Base-by-base conservation (phyloP, 2,329 filamentous ascomycete species). In the Neofusicoccum cordaticola region DNA sequence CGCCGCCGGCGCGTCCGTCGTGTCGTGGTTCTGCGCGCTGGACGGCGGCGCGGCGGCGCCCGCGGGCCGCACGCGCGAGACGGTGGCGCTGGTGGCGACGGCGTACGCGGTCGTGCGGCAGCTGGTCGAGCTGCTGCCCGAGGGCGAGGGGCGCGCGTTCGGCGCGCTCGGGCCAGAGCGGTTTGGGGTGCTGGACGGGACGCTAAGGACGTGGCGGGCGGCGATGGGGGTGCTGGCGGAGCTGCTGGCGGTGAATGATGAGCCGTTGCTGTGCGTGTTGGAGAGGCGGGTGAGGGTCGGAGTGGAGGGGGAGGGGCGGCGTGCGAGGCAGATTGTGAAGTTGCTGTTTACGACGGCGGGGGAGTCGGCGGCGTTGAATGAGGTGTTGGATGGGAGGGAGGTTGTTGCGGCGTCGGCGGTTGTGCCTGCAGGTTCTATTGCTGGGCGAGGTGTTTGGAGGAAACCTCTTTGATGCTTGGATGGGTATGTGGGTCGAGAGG, bases 41-140 rank as follows among this genome's bases (percentile, higher is more conserved):
- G 7, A 11, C 41, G n/a, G n/a, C n/a, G 15, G 1, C 19, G 19
- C 2, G 5, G 9, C 17, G 3, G 3, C 17, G n/a, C 42, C 56
- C 1, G 8, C 15, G 2, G 22, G 56, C 5, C 27, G 56, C 5
- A 67, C 65, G n/a, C 22, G 15, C 15, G 67, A 69, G 37, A 45
- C 58, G 17, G 44, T 64, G 31, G 67, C 31, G 27, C 31, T 66
- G 9, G 62, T 66, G 0, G n/a, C 53, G 7, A 7, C 67, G 22
- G 27, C 52, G 4, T 70, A 70, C 17, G 60, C 64, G 3, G 52
- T 69, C 4, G 58, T 70, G 7, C 66, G 67, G 8, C 68, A 70
- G 39, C 52, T 68, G 12, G 41, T 67, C 5, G 65, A 68, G 44
- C 15, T 66, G 3, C n/a, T 66, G n/a, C 61, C 61, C 1, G 50